A percentile compares a stretch with the other conserved stretches of the same genome.
Evolutionary conservation across 1,139 yeast genomes (phyloP).

Genomic region (Diutina siamensis): DNA sequence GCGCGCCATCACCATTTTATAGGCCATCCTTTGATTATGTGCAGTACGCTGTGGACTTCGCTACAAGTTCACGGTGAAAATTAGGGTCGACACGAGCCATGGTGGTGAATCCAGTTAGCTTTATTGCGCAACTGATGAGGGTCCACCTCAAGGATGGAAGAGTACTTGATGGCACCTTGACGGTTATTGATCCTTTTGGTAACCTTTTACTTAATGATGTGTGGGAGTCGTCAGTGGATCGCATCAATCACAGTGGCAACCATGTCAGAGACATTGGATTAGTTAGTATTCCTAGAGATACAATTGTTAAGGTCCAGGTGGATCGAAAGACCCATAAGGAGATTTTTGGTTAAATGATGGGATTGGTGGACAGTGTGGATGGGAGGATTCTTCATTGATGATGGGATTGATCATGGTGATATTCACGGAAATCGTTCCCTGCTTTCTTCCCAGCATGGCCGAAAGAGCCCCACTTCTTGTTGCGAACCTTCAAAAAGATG

Average conservation of each 20-base stretch:
- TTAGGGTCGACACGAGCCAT: not conserved
- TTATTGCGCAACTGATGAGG: conserved; percentile 23
- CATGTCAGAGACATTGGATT: conserved; percentile 31
- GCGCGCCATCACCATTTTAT: not conserved
- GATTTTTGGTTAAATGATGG: not conserved
- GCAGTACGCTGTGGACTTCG: not conserved
- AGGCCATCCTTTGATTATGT: not conserved
- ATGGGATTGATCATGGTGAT: no score
- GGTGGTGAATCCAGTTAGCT: conserved; percentile 9
- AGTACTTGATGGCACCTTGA: conserved; percentile 26
- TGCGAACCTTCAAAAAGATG: no score
- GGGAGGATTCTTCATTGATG: no score
- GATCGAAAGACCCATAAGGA: not conserved
- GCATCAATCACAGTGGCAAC: conserved; percentile 13
- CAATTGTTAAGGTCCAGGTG: not conserved
- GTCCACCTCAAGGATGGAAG: conserved; percentile 22
- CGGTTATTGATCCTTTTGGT: conserved; percentile 37
- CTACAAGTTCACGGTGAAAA: not conserved
- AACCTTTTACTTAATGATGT: conserved; percentile 28
- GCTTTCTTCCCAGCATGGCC: no score
- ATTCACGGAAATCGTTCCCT: no score
- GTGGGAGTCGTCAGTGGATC: conserved; percentile 22
- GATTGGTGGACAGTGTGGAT: no score
- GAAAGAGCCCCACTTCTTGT: no score
- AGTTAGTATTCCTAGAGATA: conserved; percentile 31